Base-by-base conservation (phyloP, 306 rosid species). In the Nissolia schottii region DNA sequence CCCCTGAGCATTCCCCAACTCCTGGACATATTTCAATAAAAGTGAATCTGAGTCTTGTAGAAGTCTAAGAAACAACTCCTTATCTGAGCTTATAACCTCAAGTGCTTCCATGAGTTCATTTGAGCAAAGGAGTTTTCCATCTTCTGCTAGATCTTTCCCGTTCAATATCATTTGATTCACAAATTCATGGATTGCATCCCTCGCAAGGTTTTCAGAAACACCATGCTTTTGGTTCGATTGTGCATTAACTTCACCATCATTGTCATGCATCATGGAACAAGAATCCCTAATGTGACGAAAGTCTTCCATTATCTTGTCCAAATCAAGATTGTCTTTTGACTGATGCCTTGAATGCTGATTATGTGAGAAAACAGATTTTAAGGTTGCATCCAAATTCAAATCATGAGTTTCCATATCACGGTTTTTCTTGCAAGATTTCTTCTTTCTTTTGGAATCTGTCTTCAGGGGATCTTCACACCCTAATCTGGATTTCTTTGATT, bases 231-330 rank as follows among this genome's bases (percentile, higher is more conserved):
- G 77, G 41, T 79, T 82, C n/a, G 77, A 49, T 64, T 71, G 78
- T 2, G 45, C 57, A 41, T 79, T 79, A 77, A 81, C 69, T 74
- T 85, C 80, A 67, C 78, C 77, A 50, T 84, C 75, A 29, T 38
- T 55, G 23, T 82, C 87, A 77, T 63, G 64, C 83, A 67, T 79
- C 75, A 24, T 13, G 14, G 80, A 38, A 73, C 74, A 74, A 24
- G 74, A 77, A 72, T 72, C 77, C 76, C 80, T 90, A 20, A 80
- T 78, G 70, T 86, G 84, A 79, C 84, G 68, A 66, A 88, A 84
- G 69, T 87, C 92, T 66, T 94, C 92, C 79, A 87, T 84, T 80
- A 94, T 82, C 85, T 86, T 87, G 74, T 94, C 92, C 62, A 85
- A 79, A 37, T 79, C 82, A 67, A 81, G 18, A 74, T 80, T 69